Evolutionary conservation across 2,329 filamentous ascomycete species (phyloP).

Genomic region (Colletotrichum sojae): DNA sequence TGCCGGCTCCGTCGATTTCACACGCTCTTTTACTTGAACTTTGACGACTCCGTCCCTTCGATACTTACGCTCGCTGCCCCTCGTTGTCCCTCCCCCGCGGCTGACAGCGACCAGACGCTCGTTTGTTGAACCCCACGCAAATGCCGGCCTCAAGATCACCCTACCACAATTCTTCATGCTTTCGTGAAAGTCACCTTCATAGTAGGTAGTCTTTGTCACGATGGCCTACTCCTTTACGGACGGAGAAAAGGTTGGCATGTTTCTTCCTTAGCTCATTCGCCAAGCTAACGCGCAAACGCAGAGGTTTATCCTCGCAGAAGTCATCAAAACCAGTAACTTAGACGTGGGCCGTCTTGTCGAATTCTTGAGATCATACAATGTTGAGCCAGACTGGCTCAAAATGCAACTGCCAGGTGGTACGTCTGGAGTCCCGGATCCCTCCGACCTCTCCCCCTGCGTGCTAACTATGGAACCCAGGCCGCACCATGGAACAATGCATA

Average conservation of each 20-base stretch:
- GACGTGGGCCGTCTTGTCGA: slow-evolving; percentile 61
- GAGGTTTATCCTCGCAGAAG: slow-evolving; percentile 71
- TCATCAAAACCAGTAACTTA: slow-evolving; percentile 69
- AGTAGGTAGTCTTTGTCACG: slow-evolving; percentile 9
- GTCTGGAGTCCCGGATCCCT: slow-evolving; percentile 33
- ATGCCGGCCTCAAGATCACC: slow-evolving; percentile 36
- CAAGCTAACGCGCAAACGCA: slow-evolving; percentile 46
- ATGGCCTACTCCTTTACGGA: slow-evolving; percentile 59
- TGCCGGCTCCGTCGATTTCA: slow-evolving; percentile 23
- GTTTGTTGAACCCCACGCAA: slow-evolving; percentile 31
- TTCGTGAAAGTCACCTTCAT: slow-evolving; percentile 14
- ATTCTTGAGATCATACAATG: slow-evolving; percentile 57
- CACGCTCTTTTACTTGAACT: slow-evolving; percentile 11
- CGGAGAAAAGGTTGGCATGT: slow-evolving; percentile 63
- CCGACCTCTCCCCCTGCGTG: slow-evolving; percentile 1
- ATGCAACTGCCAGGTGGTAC: slow-evolving; percentile 65
- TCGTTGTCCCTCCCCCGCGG: slow-evolving; percentile 1
- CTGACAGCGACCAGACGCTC: slow-evolving; percentile 27
- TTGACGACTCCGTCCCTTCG: slow-evolving; percentile 24
- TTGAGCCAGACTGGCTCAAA: slow-evolving; percentile 61
- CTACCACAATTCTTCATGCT: neutral
- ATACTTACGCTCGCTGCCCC: slow-evolving; percentile 8
- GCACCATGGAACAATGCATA: slow-evolving; percentile 63
- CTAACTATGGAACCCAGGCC: slow-evolving; percentile 52
- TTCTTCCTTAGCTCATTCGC: slow-evolving; percentile 18